Evolutionary conservation across 306 rosid genomes (phyloP), one percentile per base, ranked within the genome.

Genomic region (Dryas drummondii): DNA sequence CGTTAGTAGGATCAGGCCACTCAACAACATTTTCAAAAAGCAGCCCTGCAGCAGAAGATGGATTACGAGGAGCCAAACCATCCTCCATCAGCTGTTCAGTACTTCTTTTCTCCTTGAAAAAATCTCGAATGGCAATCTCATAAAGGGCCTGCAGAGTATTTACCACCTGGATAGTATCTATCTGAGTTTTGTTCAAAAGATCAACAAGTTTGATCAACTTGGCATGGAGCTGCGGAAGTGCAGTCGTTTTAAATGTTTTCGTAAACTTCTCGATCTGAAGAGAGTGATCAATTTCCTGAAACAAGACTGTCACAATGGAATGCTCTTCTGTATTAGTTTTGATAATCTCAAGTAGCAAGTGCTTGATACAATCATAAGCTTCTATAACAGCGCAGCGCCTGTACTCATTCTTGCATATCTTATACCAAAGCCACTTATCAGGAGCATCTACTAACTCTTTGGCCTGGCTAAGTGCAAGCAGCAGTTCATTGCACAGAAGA

Each of bases 381-480:
- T 93, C 98, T 2, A 93, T 86, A 59, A 93, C 94, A 72, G 91
- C 96, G 63, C 98, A 93, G 1, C 96, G 93, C 82, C 98, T 86
- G 81, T 86, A 93, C 83, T 93, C 98, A 72, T 81, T 88, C 90
- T 87, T 93, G 92, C 96, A 82, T 78, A 93, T 88, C 89, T 89
- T 93, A 47, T 78, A 81, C 91, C 84, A 87, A 46, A 93, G 91
- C 96, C 90, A 80, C 86, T 80, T 88, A 75, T 93, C 98, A 46
- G 88, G 81, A 68, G 87, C 96, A 73, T 93, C 91, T 51, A 85
- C 88, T 7, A 93, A 86, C 77, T 89, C 98, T 83, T 86, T 93
- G 80, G 92, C 98, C 85, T 93, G 94, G 77, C 98, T 91, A 71
- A 93, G 98, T 5, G 98, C 97, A 81, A 93, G 88, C 78, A 91